Base-by-base conservation (phyloP, 345 rosid genomes). In the Eucalyptus cloeziana region DNA sequence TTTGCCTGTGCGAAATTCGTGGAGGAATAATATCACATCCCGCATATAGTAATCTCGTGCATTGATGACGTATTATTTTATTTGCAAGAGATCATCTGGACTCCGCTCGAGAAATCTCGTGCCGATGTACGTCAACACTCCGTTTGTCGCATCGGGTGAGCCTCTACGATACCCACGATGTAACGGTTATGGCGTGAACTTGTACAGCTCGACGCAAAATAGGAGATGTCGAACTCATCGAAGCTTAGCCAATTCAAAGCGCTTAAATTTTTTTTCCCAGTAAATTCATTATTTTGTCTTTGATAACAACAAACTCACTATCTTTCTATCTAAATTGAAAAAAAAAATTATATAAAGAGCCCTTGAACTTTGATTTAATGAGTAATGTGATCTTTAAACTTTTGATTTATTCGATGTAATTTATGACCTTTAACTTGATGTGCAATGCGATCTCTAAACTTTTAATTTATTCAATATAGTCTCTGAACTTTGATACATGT, bases 11-110 rank as follows among this genome's bases (percentile, higher is more conserved):
- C 15, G 85, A 76, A 76, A 21, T 21, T 21, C 30, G 27, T 5
- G 30, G 27, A 40, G 16, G 30, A 40, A 76, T 21, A 7, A 76
- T 76, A 76, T 40, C 47, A 11, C 12, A 76, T 76, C 85, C 44
- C 43, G 30, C 47, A 40, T 40, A 21, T 40, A 3, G 30, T 76
- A 11, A 25, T 40, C 85, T 40, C 30, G 8, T 37, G 85, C 85
- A 40, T 76, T 21, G 47, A 76, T 40, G 83, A 40, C 43, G 25
- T 76, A 6, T 19, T 40, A 40, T 21, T 10, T 76, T 40, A 76
- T 15, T 40, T 1, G 0, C 47, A 0, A 25, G 0, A 21, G 83
- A 76, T 76, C 24, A 11, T 40, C 83, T 13, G 13, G 7, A 76
- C 47, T 76, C 25, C 8, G 85, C 30, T 40, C 15, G 30, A 40